Conservation (phyloP, 176 grass and related monocot genomes). For the Poa annua region DNA sequence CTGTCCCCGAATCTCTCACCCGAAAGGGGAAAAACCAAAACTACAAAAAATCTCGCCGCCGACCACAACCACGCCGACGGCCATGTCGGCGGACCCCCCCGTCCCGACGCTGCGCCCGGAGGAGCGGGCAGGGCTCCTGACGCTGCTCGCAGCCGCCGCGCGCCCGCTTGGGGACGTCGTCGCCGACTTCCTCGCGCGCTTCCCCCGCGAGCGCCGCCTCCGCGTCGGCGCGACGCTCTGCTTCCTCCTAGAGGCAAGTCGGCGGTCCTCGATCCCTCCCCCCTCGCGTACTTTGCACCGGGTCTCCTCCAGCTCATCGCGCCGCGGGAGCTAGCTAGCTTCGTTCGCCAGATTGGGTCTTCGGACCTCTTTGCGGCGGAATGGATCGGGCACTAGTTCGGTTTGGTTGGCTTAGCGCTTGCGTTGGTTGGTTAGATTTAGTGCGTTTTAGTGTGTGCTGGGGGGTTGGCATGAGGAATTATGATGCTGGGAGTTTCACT, state of each 20-base stretch:
- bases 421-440: constrained; percentile 27
- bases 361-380: constrained; percentile 16
- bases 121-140: constrained; percentile 66
- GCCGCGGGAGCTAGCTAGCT: constrained; percentile 18
- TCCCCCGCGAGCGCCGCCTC: constrained; percentile 81
- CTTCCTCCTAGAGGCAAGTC: constrained; percentile 76
- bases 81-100: constrained; percentile 41
- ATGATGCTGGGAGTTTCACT: neutral
- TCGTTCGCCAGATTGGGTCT: constrained; percentile 45
- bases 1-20: constrained; percentile 14
- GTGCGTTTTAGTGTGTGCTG: constrained; percentile 20
- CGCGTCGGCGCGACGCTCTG: constrained; percentile 70
- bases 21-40: constrained; percentile 5
- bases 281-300: neutral
- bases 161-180: constrained; percentile 72
- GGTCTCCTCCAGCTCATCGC: constrained; percentile 11
- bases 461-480: constrained; percentile 13
- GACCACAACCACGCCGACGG: constrained; percentile 20
- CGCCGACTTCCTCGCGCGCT: constrained; percentile 75
- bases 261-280: neutral
- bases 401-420: constrained; percentile 31
- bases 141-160: constrained; percentile 61
- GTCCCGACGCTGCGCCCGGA: constrained; percentile 61
- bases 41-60: constrained; percentile 42
- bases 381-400: constrained; percentile 36